phyloP scores from a whole-genome alignment of 768 basidiomycete genomes.

The Leccinum variicolor region DNA sequence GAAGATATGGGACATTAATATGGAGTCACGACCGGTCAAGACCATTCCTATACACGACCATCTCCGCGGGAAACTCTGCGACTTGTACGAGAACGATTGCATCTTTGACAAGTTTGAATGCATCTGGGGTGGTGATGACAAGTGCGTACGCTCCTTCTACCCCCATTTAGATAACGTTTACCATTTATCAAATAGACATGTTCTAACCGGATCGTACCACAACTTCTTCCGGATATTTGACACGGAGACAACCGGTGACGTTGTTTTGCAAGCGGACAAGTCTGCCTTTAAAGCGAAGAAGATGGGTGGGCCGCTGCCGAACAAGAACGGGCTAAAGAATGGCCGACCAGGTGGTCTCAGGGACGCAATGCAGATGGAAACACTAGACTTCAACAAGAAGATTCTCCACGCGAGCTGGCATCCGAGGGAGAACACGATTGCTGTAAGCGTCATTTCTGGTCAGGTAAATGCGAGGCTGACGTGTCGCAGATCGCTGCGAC shows the following conservation, averaged over 20 bases:
- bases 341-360: constrained; percentile 69
- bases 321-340: constrained; percentile 69
- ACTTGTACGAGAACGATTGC: constrained; percentile 99
- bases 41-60: constrained; percentile 99
- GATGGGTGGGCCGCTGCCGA: constrained; percentile 82
- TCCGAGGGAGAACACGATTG: constrained; percentile 96
- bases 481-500: constrained; percentile 83
- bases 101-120: constrained; percentile 99
- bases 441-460: constrained; percentile 50
- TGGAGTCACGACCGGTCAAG: constrained; percentile 95
- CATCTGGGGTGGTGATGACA: constrained; percentile 94
- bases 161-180: constrained; percentile 4
- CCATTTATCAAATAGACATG: constrained; percentile 56
- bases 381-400: constrained; percentile 95
- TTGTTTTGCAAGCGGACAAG: constrained; percentile 97
- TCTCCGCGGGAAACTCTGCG: constrained; percentile 94
- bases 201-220: constrained; percentile 99
- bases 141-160: constrained; percentile 53
- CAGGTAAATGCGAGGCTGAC: constrained; percentile 6
- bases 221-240: constrained; percentile 99
- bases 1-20: constrained; percentile 99
- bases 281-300: constrained; percentile 99
- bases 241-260: constrained; percentile 79
- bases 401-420: constrained; percentile 97
- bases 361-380: constrained; percentile 84